These are phyloP conservation scores for Acrocalymma vagum DNA, from an alignment of 2,329 filamentous ascomycete genomes.

Conservation along the genomic window DNA sequence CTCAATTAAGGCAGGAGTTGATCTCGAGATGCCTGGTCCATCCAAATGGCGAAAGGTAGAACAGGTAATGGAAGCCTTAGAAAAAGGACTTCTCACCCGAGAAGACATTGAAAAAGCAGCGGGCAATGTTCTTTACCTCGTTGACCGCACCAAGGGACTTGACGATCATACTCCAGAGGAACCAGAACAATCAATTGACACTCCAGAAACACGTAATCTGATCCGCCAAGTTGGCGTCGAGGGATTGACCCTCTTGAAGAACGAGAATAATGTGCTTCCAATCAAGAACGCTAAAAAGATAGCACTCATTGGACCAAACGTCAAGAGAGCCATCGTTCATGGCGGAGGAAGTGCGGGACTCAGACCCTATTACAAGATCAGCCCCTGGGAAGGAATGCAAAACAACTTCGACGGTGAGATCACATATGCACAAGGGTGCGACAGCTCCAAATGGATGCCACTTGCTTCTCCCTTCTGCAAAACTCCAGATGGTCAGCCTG, in stretches of 20 bases:
- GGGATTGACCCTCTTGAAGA: conserved; percentile 71
- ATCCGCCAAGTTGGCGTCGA: conserved; percentile 70
- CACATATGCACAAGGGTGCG: conserved; percentile 68
- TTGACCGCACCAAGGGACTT: conserved; percentile 68
- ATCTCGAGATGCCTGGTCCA: conserved; percentile 52
- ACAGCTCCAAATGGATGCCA: conserved; percentile 72
- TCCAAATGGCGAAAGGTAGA: conserved; percentile 49
- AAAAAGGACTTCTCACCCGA: conserved; percentile 54
- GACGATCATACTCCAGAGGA: conserved; percentile 64
- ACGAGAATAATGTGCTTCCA: conserved; percentile 66
- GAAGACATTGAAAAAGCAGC: conserved; percentile 54
- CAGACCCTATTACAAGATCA: conserved; percentile 73
- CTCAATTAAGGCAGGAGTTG: conserved; percentile 48
- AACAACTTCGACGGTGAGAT: conserved; percentile 64
- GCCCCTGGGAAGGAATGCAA: conserved; percentile 70
- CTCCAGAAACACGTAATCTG: conserved; percentile 63
- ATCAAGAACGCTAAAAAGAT: conserved; percentile 66
- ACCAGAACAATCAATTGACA: conserved; percentile 64
- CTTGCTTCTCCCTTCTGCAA: conserved; percentile 68
- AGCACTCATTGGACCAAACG: conserved; percentile 73
- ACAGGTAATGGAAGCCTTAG: conserved; percentile 42
- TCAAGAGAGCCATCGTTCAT: conserved; percentile 72
- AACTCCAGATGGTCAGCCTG: conserved; percentile 64
- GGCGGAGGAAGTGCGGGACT: conserved; percentile 74
- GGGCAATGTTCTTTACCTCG: conserved; percentile 68